Evolutionary conservation across 495 filamentous ascomycete genomes (phyloP).

Genomic region (Talaromyces wortmannii): DNA sequence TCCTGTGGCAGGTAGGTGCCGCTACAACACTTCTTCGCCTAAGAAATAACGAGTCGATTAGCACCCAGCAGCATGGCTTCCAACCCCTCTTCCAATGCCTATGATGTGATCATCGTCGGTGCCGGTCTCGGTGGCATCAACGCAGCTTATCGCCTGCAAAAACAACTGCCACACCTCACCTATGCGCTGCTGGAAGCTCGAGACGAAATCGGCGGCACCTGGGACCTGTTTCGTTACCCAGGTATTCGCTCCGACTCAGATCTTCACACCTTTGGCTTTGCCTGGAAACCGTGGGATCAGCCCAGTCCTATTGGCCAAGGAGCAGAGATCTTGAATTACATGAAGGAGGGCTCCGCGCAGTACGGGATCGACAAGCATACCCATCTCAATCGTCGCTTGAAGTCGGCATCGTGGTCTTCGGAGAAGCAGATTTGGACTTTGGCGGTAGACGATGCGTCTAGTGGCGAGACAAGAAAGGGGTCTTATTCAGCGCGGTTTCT

Average conservation of each 20-base stretch:
- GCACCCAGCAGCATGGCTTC: background rate
- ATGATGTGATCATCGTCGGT: constrained; percentile 56
- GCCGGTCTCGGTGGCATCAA: constrained; percentile 64
- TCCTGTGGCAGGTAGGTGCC: no score
- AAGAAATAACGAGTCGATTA: no score
- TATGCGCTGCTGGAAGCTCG: constrained; percentile 54
- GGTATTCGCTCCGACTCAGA: constrained; percentile 53
- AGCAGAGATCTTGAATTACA: constrained; percentile 44
- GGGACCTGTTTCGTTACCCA: constrained; percentile 57
- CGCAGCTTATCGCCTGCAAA: constrained; percentile 52
- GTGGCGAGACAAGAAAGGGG: constrained; percentile 12
- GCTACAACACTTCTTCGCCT: no score
- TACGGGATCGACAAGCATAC: constrained; percentile 52
- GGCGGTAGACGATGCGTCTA: constrained; percentile 12
- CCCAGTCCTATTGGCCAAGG: constrained; percentile 46
- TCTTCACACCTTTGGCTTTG: constrained; percentile 51
- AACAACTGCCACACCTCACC: constrained; percentile 34
- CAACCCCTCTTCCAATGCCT: constrained; percentile 1
- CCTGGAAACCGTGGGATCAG: constrained; percentile 53
- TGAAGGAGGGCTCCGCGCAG: constrained; percentile 42
- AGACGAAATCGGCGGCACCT: constrained; percentile 50
- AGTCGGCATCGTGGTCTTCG: constrained; percentile 37
- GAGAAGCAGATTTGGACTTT: constrained; percentile 46
- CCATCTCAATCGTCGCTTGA: constrained; percentile 45
- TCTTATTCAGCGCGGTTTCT: constrained; percentile 46